phyloP scores from a whole-genome alignment of 2,329 filamentous ascomycete species.

The Colletotrichum sp. region DNA sequence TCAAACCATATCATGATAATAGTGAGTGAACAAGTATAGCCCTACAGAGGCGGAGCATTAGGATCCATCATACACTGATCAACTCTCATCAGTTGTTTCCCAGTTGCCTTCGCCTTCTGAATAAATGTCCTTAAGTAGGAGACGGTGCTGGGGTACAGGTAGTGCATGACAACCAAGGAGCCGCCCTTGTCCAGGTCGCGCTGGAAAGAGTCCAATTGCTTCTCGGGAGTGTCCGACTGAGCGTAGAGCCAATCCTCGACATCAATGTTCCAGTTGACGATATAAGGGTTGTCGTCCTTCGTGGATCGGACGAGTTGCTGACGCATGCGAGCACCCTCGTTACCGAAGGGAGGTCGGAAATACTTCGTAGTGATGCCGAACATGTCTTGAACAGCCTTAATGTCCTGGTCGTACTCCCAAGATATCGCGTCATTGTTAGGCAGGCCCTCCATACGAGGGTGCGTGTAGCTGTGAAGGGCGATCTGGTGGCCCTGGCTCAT shows the following conservation, averaged over 20 bases:
- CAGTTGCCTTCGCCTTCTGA: conserved; percentile 64
- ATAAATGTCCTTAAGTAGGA: conserved; percentile 69
- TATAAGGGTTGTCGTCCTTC: conserved; percentile 54
- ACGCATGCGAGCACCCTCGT: conserved; percentile 69
- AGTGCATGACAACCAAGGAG: conserved; percentile 71
- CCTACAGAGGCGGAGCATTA: conserved; percentile 33
- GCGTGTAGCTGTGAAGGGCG: conserved; percentile 71
- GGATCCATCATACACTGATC: conserved; percentile 41
- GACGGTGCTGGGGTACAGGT: conserved; percentile 70
- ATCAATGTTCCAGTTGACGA: conserved; percentile 74
- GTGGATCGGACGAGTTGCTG: conserved; percentile 63
- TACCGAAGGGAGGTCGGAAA: conserved; percentile 74
- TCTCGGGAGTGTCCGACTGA: conserved; percentile 63
- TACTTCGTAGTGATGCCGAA: conserved; percentile 49
- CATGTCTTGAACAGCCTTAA: conserved; percentile 48
- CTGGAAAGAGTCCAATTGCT: conserved; percentile 71
- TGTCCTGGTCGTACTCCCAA: conserved; percentile 66
- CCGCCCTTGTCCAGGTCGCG: conserved; percentile 67
- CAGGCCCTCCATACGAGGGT: conserved; percentile 68
- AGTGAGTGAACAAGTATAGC: background rate
- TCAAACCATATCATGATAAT: background rate
- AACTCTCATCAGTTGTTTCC: conserved; percentile 58
- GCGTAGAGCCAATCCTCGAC: conserved; percentile 76
- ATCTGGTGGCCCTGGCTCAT: conserved; percentile 67
- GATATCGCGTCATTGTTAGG: conserved; percentile 58